Evolutionary conservation across 331 rosid species (phyloP).

Genomic region (Saraca asoca): DNA sequence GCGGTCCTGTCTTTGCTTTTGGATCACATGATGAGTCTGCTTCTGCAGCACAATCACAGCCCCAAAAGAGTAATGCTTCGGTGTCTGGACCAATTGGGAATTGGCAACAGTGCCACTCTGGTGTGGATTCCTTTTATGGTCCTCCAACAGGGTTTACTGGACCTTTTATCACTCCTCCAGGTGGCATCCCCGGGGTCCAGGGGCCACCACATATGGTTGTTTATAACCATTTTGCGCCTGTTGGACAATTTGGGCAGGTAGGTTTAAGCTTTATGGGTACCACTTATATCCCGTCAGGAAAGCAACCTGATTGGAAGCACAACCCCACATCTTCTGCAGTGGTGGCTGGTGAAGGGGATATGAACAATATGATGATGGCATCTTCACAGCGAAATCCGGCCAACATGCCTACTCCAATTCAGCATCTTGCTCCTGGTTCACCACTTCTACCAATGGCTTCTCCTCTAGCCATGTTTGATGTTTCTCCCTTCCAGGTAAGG

Average conservation of each 20-base stretch:
- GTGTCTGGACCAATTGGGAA: conserved; percentile 70
- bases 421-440: conserved; percentile 96
- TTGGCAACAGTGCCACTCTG: conserved; percentile 94
- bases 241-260: conserved; percentile 95
- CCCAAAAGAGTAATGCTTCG: conserved; percentile 64
- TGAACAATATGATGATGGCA: conserved; percentile 68
- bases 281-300: conserved; percentile 89
- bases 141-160: conserved; percentile 91
- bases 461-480: conserved; percentile 89
- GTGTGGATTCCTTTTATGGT: conserved; percentile 93
- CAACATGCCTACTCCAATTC: conserved; percentile 70
- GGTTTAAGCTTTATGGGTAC: conserved; percentile 99
- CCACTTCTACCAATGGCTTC: conserved; percentile 90
- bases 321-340: conserved; percentile 62
- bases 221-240: conserved; percentile 96
- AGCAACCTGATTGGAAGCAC: conserved; percentile 99
- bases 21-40: conserved; percentile 87
- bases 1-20: conserved; percentile 87
- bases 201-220: conserved; percentile 99
- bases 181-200: conserved; percentile 93
- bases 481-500: conserved; percentile 92
- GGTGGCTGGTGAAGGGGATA: conserved; percentile 67
- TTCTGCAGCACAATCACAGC: conserved; percentile 62
- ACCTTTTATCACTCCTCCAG: conserved; percentile 83
- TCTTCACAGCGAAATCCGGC: conserved; percentile 65